phyloP scores from a whole-genome alignment of 2,329 filamentous ascomycete genomes.

The Botrytis sinoallii region DNA sequence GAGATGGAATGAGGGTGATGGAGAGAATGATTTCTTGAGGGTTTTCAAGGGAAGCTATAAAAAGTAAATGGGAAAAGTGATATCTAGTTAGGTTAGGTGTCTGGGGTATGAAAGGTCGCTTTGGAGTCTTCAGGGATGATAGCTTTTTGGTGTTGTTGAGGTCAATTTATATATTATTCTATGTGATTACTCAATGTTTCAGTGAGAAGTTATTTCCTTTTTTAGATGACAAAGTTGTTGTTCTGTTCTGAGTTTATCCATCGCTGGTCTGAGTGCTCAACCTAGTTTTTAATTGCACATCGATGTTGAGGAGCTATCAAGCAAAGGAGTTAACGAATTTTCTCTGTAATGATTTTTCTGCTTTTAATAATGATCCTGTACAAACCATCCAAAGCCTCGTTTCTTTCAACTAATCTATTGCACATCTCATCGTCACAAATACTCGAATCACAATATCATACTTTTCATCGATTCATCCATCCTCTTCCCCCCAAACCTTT shows the following conservation, averaged over 20 bases:
- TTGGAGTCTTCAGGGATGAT: not conserved
- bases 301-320: not conserved
- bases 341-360: no score
- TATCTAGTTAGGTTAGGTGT: not conserved
- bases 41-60: constrained; percentile 31
- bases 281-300: not conserved
- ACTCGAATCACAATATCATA: no score
- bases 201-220: not conserved
- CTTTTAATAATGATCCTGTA: not conserved
- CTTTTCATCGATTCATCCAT: no score
- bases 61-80: not conserved
- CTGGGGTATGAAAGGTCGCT: not conserved
- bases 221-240: not conserved
- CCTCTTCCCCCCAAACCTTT: no score
- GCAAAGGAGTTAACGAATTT: not conserved
- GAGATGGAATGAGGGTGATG: constrained; percentile 31
- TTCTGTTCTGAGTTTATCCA: not conserved
- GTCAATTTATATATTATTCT: not conserved
- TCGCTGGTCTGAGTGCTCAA: not conserved
- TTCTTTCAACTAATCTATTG: no score
- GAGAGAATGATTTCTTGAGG: constrained; percentile 30
- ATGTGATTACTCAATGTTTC: not conserved
- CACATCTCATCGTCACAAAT: not conserved
- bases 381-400: rapidly evolving
- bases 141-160: not conserved